Evolutionary conservation across 371 early-diverging fungal genomes (phyloP).

Genomic region (Apophysomyces trapeziformis): DNA sequence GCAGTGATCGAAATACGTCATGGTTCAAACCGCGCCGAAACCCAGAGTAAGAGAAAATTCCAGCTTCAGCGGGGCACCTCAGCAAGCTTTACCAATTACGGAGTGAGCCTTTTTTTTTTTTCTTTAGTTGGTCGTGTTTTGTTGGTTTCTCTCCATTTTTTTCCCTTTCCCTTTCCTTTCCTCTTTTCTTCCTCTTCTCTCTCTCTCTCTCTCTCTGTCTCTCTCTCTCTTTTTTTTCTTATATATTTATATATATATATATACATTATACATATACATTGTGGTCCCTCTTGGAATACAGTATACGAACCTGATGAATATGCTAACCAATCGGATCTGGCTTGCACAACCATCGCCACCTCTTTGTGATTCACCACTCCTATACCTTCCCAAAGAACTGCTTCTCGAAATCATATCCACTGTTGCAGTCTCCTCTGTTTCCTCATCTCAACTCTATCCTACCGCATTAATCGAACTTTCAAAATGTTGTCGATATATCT

Average conservation of each 20-base stretch:
- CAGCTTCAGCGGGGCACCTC: conserved; percentile 2
- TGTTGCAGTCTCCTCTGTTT: conserved; percentile 22
- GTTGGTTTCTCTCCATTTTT: conserved; percentile 12
- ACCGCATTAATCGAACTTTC: conserved; percentile 39
- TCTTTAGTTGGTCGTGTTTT: conserved; percentile 14
- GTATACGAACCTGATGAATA: conserved; percentile 5
- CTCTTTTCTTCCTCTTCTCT: background rate
- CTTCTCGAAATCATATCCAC: conserved; percentile 37
- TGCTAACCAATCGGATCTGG: conserved; percentile 15
- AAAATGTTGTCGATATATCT: conserved; percentile 38
- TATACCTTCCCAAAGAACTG: conserved; percentile 45
- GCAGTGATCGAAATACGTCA: background rate
- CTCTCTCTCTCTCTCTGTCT: background rate
- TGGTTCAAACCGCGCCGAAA: conserved; percentile 6
- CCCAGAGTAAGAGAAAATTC: conserved; percentile 8
- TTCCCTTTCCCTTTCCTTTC: conserved; percentile 14
- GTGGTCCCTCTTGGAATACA: no score
- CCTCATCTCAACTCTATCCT: conserved; percentile 28
- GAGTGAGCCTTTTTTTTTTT: conserved; percentile 12
- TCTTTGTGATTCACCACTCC: conserved; percentile 17
- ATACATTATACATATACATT: background rate
- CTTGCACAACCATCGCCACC: conserved; percentile 19
- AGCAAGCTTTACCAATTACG: conserved; percentile 1
- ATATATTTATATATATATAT: no score
- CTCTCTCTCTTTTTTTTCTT: no score